Percentiles rank a stretch among this genome's conserved stretches.
Evolutionary conservation across 805 yeast genomes (phyloP).

Genomic region (Ogataea salicorniae): DNA sequence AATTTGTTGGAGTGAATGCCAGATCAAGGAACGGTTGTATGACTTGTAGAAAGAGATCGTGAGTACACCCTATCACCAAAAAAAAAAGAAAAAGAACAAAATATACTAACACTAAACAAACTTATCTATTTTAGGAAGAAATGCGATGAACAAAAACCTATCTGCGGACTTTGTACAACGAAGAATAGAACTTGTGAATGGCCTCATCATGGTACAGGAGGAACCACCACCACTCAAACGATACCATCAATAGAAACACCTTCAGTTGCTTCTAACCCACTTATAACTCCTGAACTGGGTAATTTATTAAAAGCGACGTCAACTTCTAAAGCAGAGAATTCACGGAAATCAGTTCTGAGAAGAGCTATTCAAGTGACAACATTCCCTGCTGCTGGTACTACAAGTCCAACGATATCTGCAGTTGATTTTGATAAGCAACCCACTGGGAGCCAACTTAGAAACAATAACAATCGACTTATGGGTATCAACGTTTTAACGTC

Average conservation of each 20-base stretch:
- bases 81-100: too few relatives aligned
- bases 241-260: too few relatives aligned
- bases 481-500: too few relatives aligned
- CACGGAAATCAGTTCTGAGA: too few relatives aligned
- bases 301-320: too few relatives aligned
- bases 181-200: neutral
- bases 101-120: neutral
- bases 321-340: too few relatives aligned
- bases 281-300: neutral
- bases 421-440: neutral
- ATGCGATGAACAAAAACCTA: slow-evolving; percentile 3
- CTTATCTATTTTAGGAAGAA: neutral
- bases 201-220: neutral
- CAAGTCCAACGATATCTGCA: neutral
- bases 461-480: too few relatives aligned
- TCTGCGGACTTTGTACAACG: neutral
- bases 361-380: neutral
- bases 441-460: neutral
- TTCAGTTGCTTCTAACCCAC: too few relatives aligned
- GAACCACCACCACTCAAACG: neutral
- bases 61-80: neutral
- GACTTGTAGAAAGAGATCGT: neutral
- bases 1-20: slow-evolving; percentile 1
- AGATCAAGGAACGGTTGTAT: slow-evolving; percentile 1
- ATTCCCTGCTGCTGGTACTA: neutral